Percentiles rank a stretch among this genome's conserved stretches.
phyloP scores from a whole-genome alignment of 2,329 filamentous ascomycete species.

The Neofusicoccum laricinum region DNA sequence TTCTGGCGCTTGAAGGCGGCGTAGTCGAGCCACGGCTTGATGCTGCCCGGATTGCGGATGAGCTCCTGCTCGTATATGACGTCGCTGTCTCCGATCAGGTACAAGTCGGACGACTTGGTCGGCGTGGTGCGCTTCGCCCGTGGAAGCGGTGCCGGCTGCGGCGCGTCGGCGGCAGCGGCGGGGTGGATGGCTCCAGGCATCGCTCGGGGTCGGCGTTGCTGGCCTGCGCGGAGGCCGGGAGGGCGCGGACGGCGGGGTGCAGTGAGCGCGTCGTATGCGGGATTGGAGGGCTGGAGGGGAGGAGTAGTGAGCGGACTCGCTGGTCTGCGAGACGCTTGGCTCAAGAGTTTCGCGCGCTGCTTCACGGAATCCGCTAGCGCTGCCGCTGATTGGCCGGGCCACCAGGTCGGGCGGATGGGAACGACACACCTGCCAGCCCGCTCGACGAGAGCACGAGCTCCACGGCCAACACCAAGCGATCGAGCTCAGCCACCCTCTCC shows the following conservation, averaged over 20 bases:
- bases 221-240: conserved; percentile 27
- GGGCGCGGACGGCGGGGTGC: conserved; percentile 17
- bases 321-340: neutral
- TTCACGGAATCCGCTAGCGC: neutral
- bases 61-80: conserved; percentile 96
- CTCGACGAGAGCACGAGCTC: conserved; percentile 3
- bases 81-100: conserved; percentile 74
- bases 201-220: conserved; percentile 30
- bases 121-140: conserved; percentile 25
- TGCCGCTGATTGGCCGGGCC: neutral
- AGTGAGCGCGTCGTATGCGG: neutral
- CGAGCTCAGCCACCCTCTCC: conserved; percentile 1
- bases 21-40: conserved; percentile 94
- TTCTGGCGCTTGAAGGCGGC: conserved; percentile 86
- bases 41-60: conserved; percentile 75
- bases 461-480: conserved; percentile 6
- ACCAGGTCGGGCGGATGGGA: neutral
- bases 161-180: conserved; percentile 4
- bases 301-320: neutral
- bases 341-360: conserved; percentile 11
- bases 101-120: conserved; percentile 36
- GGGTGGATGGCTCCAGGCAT: conserved; percentile 44
- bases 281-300: neutral
- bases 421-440: neutral
- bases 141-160: conserved; percentile 4